Evolutionary conservation across 257 asterid genomes (phyloP).

Genomic region (Henckelia pumila): DNA sequence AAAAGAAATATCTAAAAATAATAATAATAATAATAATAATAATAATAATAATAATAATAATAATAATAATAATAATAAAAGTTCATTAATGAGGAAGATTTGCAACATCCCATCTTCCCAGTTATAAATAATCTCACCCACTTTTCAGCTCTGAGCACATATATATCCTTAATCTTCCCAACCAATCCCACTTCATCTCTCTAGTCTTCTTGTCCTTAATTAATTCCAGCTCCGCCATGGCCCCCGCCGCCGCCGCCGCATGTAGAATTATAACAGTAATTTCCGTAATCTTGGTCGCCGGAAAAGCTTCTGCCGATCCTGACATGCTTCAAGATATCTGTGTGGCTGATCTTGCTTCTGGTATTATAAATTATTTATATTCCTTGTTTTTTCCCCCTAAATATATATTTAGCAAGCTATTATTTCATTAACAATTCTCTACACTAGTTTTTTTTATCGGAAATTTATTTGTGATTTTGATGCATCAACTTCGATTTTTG

Average conservation of each 20-base stretch:
- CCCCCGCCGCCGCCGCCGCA: background rate
- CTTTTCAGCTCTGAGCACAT: background rate
- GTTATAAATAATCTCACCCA: background rate
- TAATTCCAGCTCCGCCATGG: background rate
- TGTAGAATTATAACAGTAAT: background rate
- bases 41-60: too few species aligned
- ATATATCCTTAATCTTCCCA: background rate
- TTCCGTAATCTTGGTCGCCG: background rate
- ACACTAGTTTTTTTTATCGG: background rate
- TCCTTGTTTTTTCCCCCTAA: too few species aligned
- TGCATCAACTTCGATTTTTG: background rate
- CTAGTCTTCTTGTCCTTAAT: background rate
- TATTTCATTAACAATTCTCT: too few species aligned
- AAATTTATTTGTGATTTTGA: background rate
- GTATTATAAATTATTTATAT: conserved; percentile 1
- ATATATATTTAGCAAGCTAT: too few species aligned
- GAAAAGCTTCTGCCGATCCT: conserved; percentile 23
- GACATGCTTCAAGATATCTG: conserved; percentile 39
- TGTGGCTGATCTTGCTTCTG: conserved; percentile 30
- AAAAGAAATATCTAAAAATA: too few species aligned
- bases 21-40: too few species aligned
- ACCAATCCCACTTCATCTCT: background rate
- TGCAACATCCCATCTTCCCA: too few species aligned
- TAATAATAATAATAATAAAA: too few species aligned
- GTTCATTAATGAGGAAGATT: too few species aligned